Evolutionary conservation across 129 eudicot species (phyloP).

Genomic region (Calendula officinalis): DNA sequence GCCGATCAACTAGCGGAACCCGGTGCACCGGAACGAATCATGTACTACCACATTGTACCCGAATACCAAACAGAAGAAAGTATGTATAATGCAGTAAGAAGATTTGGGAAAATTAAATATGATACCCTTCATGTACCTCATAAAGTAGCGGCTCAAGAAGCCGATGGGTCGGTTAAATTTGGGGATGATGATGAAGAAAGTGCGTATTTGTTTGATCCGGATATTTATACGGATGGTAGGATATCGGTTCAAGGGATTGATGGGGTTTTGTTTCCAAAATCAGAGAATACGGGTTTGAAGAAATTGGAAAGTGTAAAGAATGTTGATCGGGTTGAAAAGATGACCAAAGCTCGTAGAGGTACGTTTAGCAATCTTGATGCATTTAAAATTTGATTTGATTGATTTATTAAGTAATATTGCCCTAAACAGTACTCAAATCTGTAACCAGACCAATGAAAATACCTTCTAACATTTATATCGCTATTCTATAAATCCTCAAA

Average conservation of each 20-base stretch:
- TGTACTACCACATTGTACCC: slow-evolving; percentile 82
- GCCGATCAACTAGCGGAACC: slow-evolving; percentile 88
- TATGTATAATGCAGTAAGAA: slow-evolving; percentile 81
- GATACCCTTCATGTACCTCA: slow-evolving; percentile 76
- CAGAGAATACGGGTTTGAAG: slow-evolving; percentile 36
- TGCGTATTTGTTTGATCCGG: slow-evolving; percentile 92
- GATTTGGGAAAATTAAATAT: slow-evolving; percentile 76
- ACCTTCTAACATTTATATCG: no score
- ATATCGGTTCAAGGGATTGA: slow-evolving; percentile 97
- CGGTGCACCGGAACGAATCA: slow-evolving; percentile 85
- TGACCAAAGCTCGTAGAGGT: slow-evolving; percentile 74
- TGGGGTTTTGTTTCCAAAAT: slow-evolving; percentile 70
- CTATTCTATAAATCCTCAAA: no score
- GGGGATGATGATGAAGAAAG: slow-evolving; percentile 57
- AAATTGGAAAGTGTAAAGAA: slow-evolving; percentile 5
- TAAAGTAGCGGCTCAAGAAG: slow-evolving; percentile 75
- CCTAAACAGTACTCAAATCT: no score
- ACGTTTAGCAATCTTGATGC: not conserved
- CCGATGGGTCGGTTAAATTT: slow-evolving; percentile 90
- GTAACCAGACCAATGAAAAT: no score
- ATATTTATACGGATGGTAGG: slow-evolving; percentile 88
- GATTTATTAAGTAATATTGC: no score
- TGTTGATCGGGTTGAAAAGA: slow-evolving; percentile 25
- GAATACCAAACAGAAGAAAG: slow-evolving; percentile 97
- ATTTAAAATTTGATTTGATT: no score